Evolutionary conservation across 2,329 filamentous ascomycete genomes (phyloP).

Genomic region (Xylaria multiplex): DNA sequence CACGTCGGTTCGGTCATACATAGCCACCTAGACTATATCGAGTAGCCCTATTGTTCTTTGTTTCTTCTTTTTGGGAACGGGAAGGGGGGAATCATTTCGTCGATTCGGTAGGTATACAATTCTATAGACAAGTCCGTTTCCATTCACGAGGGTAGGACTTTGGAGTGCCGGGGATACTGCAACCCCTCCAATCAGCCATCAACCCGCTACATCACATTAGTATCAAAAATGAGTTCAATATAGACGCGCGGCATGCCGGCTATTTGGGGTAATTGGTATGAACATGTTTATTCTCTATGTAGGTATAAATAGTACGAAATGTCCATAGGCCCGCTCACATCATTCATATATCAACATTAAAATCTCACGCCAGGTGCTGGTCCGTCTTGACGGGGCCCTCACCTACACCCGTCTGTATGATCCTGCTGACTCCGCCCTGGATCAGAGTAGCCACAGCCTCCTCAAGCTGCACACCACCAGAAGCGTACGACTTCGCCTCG

Average conservation of each 20-base stretch:
- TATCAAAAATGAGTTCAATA: not conserved
- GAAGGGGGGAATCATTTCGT: too few species aligned
- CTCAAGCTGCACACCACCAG: conserved; percentile 67
- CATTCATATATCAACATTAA: conserved; percentile 14
- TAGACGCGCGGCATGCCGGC: too few species aligned
- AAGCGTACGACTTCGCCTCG: conserved; percentile 61
- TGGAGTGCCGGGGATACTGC: too few species aligned
- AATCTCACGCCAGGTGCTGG: conserved; percentile 74
- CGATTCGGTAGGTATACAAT: too few species aligned
- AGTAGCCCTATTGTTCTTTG: too few species aligned
- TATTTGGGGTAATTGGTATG: not conserved
- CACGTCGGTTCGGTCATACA: too few species aligned
- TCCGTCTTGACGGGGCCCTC: conserved; percentile 86
- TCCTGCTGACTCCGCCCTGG: conserved; percentile 82
- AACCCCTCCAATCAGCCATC: too few species aligned
- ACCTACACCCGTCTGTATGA: conserved; percentile 92
- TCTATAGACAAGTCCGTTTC: too few species aligned
- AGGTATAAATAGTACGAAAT: conserved; percentile 31
- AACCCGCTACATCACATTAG: too few species aligned
- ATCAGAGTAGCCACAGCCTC: conserved; percentile 72
- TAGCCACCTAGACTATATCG: too few species aligned
- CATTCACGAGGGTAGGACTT: too few species aligned
- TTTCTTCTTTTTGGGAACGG: too few species aligned
- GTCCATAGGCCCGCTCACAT: conserved; percentile 27
- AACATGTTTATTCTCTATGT: conserved; percentile 19